These are phyloP conservation scores for Diplodia scrobiculata DNA, from an alignment of 2,329 filamentous ascomycete genomes.

Conservation along the genomic window DNA sequence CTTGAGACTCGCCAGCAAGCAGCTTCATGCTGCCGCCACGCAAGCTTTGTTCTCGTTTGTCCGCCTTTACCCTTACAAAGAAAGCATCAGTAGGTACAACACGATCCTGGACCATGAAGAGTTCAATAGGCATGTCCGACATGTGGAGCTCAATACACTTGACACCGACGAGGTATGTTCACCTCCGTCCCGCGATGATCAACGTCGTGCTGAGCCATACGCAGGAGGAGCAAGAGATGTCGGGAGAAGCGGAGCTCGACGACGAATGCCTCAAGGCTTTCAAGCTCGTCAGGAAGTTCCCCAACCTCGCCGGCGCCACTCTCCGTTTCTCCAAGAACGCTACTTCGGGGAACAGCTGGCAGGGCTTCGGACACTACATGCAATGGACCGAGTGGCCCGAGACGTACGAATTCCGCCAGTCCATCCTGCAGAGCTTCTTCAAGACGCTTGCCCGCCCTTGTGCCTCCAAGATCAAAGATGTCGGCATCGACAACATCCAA, in stretches of 20 bases:
- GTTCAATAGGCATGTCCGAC: neutral
- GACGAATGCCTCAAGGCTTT: neutral
- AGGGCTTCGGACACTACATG: neutral
- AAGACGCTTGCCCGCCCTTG: neutral
- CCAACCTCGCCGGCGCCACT: neutral
- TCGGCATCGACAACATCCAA: slow-evolving; percentile 4
- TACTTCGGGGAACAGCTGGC: neutral
- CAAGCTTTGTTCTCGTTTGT: neutral
- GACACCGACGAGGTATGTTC: neutral
- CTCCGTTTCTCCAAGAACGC: neutral
- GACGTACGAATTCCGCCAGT: neutral
- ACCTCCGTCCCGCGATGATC: neutral
- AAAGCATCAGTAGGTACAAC: neutral
- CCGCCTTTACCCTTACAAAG: neutral
- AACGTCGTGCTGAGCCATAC: neutral
- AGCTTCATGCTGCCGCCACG: neutral
- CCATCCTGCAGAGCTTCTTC: neutral
- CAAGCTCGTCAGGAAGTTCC: neutral
- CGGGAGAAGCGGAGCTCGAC: neutral
- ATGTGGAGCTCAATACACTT: neutral
- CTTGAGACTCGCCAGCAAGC: slow-evolving; percentile 3
- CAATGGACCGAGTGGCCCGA: neutral
- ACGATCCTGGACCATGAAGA: neutral
- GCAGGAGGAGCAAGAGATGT: neutral
- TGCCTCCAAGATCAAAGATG: neutral